phyloP scores from a whole-genome alignment of 129 eudicot genomes.

The Escallonia herrerae region DNA sequence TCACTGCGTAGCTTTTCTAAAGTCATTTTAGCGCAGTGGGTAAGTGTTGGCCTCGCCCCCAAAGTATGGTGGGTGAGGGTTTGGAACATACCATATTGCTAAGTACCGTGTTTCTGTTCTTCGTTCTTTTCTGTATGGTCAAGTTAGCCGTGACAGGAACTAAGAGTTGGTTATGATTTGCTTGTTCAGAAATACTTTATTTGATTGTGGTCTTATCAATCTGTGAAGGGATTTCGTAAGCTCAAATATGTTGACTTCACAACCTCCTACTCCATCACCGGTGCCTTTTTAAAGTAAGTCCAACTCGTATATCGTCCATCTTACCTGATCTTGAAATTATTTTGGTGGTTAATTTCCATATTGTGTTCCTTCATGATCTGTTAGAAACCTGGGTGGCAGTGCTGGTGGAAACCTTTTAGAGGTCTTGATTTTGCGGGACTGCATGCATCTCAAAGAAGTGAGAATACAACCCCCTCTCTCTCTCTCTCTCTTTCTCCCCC shows the following conservation, averaged over 20 bases:
- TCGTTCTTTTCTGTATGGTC: too few relatives aligned
- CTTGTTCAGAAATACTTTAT: not conserved
- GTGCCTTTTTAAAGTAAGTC: slow-evolving; percentile 68
- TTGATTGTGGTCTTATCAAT: slow-evolving; percentile 4
- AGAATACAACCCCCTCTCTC: slow-evolving; percentile 7
- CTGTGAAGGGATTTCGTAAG: slow-evolving; percentile 64
- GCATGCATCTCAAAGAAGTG: slow-evolving; percentile 83
- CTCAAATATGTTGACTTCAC: slow-evolving; percentile 76
- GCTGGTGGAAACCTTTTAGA: slow-evolving; percentile 60
- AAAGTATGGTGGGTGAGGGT: too few relatives aligned
- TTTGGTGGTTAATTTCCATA: slow-evolving; percentile 1
- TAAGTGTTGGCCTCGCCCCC: too few relatives aligned
- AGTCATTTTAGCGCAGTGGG: too few relatives aligned
- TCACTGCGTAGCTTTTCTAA: too few relatives aligned
- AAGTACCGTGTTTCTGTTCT: too few relatives aligned
- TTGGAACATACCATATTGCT: too few relatives aligned
- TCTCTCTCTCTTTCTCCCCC: too few relatives aligned
- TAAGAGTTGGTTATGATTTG: not conserved
- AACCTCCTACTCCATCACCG: slow-evolving; percentile 75
- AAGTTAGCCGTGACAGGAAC: not conserved
- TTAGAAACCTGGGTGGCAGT: slow-evolving; percentile 59
- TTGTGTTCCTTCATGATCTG: slow-evolving; percentile 3
- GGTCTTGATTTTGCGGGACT: slow-evolving; percentile 66
- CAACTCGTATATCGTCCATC: not conserved
- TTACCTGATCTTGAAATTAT: not conserved